Evolutionary conservation across 2,329 filamentous ascomycete species (phyloP).

Genomic region (Aspergillus nomiae): DNA sequence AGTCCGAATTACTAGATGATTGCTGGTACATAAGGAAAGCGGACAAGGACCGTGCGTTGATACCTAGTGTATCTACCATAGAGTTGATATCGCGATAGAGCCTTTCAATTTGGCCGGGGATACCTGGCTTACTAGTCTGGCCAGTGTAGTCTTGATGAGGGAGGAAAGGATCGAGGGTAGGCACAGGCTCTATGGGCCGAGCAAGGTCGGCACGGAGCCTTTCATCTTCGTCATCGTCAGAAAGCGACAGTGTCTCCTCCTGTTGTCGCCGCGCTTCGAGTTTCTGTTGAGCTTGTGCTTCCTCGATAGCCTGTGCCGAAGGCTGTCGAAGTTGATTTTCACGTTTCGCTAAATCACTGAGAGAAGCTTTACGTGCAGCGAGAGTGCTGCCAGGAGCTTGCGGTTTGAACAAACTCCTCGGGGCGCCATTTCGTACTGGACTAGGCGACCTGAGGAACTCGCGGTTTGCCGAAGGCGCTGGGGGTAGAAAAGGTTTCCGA

Average conservation of each 20-base stretch:
- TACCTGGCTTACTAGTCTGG: constrained; percentile 47
- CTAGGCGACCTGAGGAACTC: constrained; percentile 50
- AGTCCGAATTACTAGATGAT: constrained; percentile 51
- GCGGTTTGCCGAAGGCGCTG: constrained; percentile 29
- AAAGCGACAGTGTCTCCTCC: constrained; percentile 39
- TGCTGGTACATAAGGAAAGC: constrained; percentile 56
- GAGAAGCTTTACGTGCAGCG: constrained; percentile 42
- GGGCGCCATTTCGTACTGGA: constrained; percentile 40
- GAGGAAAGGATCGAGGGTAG: constrained; percentile 51
- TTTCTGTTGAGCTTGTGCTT: constrained; percentile 32
- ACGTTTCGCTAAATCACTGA: constrained; percentile 36
- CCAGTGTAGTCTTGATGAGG: constrained; percentile 50
- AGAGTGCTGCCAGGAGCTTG: constrained; percentile 41
- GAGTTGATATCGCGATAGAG: constrained; percentile 60
- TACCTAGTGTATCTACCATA: constrained; percentile 90
- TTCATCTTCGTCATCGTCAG: constrained; percentile 52
- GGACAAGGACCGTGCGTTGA: constrained; percentile 72
- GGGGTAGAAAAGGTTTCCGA: constrained; percentile 40
- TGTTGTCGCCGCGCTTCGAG: constrained; percentile 33
- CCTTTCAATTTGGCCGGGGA: constrained; percentile 53
- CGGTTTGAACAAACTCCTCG: constrained; percentile 32
- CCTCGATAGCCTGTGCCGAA: constrained; percentile 25
- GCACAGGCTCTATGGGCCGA: constrained; percentile 44
- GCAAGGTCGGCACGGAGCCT: constrained; percentile 48
- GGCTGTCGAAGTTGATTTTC: constrained; percentile 26